A percentile compares a stretch with the other conserved stretches of the same genome.
phyloP scores from a whole-genome alignment of 2,329 filamentous ascomycete genomes.

The Madurella fahalii region DNA sequence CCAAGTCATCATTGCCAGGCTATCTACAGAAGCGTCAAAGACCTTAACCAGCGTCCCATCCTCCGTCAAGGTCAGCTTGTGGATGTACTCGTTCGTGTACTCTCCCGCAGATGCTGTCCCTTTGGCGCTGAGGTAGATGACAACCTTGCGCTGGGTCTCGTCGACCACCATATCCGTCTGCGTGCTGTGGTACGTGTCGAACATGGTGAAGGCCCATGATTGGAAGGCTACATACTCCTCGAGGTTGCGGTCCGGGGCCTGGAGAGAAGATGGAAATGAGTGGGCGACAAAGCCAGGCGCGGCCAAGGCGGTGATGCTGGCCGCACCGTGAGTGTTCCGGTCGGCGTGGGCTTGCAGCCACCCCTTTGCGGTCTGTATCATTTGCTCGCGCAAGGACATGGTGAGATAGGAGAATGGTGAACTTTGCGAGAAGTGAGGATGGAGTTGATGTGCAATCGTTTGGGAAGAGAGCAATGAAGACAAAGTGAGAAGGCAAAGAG shows the following conservation, averaged over 20 bases:
- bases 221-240: not conserved
- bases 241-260: not conserved
- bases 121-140: not conserved
- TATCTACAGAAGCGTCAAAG: slow-evolving; percentile 6
- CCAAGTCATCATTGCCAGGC: not conserved
- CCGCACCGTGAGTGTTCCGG: not conserved
- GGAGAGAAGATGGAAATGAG: not conserved
- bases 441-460: no score
- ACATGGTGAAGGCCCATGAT: not conserved
- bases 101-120: not conserved
- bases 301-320: not conserved
- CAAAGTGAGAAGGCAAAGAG: no score
- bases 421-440: no score
- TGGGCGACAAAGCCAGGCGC: slow-evolving; percentile 1
- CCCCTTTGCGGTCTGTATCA: not conserved
- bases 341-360: slow-evolving; percentile 1
- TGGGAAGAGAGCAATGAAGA: no score
- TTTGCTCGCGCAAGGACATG: slow-evolving; percentile 2
- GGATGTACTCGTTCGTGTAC: slow-evolving; percentile 4
- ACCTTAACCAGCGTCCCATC: slow-evolving; percentile 1
- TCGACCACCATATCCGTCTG: slow-evolving; percentile 1
- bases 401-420: not conserved
- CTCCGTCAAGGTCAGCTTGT: slow-evolving; percentile 4
- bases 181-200: not conserved
- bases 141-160: slow-evolving; percentile 1